Evolutionary conservation across 208 protist genomes (phyloP).

Genomic region (Leishmania lainsoni): DNA sequence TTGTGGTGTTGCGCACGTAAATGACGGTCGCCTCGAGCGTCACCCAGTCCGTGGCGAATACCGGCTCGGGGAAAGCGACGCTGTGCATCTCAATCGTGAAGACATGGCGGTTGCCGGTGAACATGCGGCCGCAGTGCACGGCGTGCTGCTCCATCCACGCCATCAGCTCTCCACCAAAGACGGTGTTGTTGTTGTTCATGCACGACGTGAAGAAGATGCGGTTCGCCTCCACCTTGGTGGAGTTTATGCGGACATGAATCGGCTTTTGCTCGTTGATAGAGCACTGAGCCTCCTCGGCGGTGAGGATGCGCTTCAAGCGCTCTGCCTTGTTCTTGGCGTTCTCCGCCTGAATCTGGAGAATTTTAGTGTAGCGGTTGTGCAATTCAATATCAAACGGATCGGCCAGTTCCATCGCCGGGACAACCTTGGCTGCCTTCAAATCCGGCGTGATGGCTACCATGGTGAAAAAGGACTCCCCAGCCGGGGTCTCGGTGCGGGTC

Average conservation of each 20-base stretch:
- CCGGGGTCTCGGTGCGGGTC: constrained; percentile 57
- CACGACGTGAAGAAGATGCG: constrained; percentile 87
- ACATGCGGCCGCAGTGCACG: constrained; percentile 86
- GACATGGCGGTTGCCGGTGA: constrained; percentile 88
- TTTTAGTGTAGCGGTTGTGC: constrained; percentile 60
- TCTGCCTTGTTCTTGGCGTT: constrained; percentile 24
- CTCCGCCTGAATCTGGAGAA: constrained; percentile 51
- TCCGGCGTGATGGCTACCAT: constrained; percentile 88
- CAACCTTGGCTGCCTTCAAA: constrained; percentile 75
- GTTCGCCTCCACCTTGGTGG: constrained; percentile 62
- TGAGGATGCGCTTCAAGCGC: constrained; percentile 33
- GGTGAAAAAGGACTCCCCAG: constrained; percentile 86
- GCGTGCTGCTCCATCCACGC: constrained; percentile 92
- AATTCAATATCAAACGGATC: constrained; percentile 65
- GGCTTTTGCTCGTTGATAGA: constrained; percentile 62
- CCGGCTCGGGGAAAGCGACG: constrained; percentile 82
- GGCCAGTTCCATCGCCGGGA: constrained; percentile 79
- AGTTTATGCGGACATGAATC: constrained; percentile 53
- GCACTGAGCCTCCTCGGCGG: constrained; percentile 55
- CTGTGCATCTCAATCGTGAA: constrained; percentile 91
- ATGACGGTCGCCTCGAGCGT: constrained; percentile 81
- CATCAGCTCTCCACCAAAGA: constrained; percentile 93
- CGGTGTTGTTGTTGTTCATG: constrained; percentile 93
- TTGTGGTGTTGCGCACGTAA: constrained; percentile 90
- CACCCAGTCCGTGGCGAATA: constrained; percentile 88